Percentiles rank a stretch among this genome's conserved stretches.
Conservation (phyloP, 176 grass and related monocot species). For the Coix lacrymajobi region DNA sequence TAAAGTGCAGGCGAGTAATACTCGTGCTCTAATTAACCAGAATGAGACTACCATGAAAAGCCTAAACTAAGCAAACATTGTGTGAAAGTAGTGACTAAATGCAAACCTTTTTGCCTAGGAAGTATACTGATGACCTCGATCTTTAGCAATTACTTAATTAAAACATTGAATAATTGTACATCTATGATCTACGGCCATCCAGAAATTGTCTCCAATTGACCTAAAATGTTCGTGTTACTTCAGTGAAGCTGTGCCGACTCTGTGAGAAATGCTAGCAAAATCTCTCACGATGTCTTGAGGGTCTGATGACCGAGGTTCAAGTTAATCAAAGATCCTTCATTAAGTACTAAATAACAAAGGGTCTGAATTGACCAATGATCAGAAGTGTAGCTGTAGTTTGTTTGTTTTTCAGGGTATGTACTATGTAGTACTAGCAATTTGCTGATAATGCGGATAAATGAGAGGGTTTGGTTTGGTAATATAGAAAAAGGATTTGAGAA, state of each 20-base stretch:
- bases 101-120: too few species aligned
- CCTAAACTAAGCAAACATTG: too few species aligned
- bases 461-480: not conserved
- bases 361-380: not conserved
- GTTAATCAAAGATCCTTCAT: not conserved
- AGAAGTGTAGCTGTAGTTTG: not conserved
- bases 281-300: not conserved
- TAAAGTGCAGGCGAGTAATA: too few species aligned
- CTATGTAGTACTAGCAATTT: not conserved
- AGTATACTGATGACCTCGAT: not conserved
- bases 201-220: not conserved
- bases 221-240: too few species aligned
- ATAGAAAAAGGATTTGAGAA: not conserved
- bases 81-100: too few species aligned
- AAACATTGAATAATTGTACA: not conserved
- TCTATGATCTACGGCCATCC: not conserved
- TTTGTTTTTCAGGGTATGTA: not conserved
- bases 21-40: not conserved
- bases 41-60: not conserved
- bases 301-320: not conserved
- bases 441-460: not conserved
- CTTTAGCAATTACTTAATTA: not conserved
- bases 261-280: not conserved
- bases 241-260: not conserved
- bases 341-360: not conserved